Base-by-base conservation (phyloP, 208 protist genomes). In the Leishmania arabica region DNA sequence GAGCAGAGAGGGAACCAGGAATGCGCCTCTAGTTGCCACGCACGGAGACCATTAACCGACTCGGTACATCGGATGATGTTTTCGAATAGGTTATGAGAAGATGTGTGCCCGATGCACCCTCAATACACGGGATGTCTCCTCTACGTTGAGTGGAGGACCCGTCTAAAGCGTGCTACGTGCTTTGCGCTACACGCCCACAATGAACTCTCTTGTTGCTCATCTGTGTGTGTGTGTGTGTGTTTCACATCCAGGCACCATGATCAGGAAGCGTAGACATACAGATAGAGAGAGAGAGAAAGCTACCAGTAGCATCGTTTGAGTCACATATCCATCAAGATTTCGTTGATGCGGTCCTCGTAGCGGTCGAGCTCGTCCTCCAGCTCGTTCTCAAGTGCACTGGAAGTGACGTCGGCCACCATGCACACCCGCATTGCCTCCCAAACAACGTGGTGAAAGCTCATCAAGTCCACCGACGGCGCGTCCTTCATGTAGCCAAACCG, bases 401-500 rank as follows among this genome's bases (percentile, higher is more conserved):
- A 75, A 3, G 21, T 21, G 27, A 75, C 21, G 73, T 42, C 45
- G 47, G 75, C 69, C 3, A 78, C 24, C 71, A 85, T 54, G 54
- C 49, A 79, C 53, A 34, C 6, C n/a, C 77, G 77, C 60, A 85
- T 68, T 40, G 72, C 77, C 37, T 82, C 37, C 77, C 82, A 79
- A 2, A 85, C 65, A 27, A 76, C 64, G 58, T 76, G n/a, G 65
- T 76, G 73, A 21, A 77, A 82, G 15, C 51, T 51, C 71, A 79
- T 75, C 3, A 54, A 17, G n/a, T 82, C 82, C 15, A 72, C 37
- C 53, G 71, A 78, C 45, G 82, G 77, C 11, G 73, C 75, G 40
- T 75, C 76, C 37, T 79, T 78, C 56, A 85, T 85, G 74, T 82
- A 85, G 42, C 42, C 54, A 62, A 81, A 85, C 47, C 82, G 77